A percentile compares a stretch with the other conserved stretches of the same genome.
Evolutionary conservation across 148 eudicot genomes (phyloP).

Genomic region (Rhododendron molle): DNA sequence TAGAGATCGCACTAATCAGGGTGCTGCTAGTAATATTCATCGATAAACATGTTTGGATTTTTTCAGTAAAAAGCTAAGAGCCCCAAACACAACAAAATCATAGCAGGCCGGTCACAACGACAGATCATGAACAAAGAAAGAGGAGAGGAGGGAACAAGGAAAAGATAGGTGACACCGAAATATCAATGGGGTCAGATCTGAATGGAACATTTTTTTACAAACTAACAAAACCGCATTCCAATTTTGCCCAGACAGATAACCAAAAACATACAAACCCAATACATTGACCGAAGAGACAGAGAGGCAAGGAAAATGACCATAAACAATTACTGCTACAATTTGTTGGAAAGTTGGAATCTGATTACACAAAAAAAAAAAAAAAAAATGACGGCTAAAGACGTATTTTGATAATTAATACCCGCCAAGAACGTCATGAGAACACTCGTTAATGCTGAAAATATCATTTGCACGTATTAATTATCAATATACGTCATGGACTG

Average conservation of each 20-base stretch:
- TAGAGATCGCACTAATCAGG: too few relatives aligned
- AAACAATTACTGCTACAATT: neutral
- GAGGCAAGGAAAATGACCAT: neutral
- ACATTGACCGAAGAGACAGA: too few relatives aligned
- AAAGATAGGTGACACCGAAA: neutral
- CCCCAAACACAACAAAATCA: neutral
- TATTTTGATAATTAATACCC: too few relatives aligned
- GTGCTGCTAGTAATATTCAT: too few relatives aligned
- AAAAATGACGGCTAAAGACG: too few relatives aligned
- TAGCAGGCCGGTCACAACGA: neutral
- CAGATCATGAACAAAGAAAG: neutral
- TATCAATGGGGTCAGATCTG: neutral
- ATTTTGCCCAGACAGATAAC: neutral
- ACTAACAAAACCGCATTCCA: neutral
- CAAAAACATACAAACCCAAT: neutral
- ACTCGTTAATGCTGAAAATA: too few relatives aligned
- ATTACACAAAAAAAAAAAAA: neutral
- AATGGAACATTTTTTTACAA: neutral
- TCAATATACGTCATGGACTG: too few relatives aligned
- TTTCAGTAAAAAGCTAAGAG: neutral
- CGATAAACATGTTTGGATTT: too few relatives aligned
- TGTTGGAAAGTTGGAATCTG: neutral
- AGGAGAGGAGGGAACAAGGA: neutral
- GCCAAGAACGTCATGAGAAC: too few relatives aligned
- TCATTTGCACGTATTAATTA: too few relatives aligned